Evolutionary conservation across 495 filamentous ascomycete species (phyloP).

Genomic region (Neurospora intermedia): DNA sequence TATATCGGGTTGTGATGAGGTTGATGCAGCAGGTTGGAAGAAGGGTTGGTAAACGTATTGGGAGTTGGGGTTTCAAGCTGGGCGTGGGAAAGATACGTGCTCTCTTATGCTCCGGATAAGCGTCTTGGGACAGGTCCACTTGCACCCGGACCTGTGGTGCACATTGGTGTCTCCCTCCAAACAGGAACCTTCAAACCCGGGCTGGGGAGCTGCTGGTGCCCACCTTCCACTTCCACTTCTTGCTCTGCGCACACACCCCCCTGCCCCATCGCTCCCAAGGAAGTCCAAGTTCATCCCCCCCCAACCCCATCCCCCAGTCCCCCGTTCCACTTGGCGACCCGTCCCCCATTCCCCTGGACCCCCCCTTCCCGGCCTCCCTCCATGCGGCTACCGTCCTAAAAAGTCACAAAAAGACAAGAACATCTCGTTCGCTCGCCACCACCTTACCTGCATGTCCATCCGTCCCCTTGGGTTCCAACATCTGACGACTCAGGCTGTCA

Average conservation of each 20-base stretch:
- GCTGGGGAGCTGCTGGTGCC: neutral
- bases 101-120: too few species aligned
- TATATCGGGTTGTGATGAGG: too few species aligned
- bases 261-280: neutral
- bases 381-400: constrained; percentile 3
- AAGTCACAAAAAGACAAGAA: constrained; percentile 5
- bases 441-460: neutral
- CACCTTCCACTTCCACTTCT: neutral
- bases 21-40: too few species aligned
- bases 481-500: neutral
- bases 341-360: neutral
- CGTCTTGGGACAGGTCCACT: neutral
- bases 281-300: neutral
- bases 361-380: neutral
- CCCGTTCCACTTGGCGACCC: neutral
- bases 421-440: constrained; percentile 2
- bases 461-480: neutral
- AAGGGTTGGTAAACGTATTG: too few species aligned
- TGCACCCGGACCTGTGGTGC: neutral
- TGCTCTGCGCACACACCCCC: neutral
- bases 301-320: neutral
- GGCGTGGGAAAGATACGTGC: too few species aligned
- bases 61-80: too few species aligned
- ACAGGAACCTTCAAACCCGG: neutral
- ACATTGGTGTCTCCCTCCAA: neutral